Conservation (phyloP, 371 early-diverging fungal genomes). For the Encephalitozoon intestinalis region DNA sequence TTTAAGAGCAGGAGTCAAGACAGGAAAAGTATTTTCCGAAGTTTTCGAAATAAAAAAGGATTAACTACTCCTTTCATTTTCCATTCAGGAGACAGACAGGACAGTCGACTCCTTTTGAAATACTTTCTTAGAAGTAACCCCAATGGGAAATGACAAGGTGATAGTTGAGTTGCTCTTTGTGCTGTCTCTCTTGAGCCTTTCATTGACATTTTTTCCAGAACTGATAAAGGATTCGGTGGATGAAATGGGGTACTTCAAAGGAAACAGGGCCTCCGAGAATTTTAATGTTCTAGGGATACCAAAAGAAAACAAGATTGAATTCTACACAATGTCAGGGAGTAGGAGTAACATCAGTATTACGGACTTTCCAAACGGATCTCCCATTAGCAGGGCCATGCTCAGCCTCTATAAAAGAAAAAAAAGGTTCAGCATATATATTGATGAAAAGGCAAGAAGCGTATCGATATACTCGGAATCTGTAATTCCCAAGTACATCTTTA, state of each 20-base stretch:
- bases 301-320: neutral
- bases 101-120: neutral
- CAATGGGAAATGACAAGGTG: neutral
- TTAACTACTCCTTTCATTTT: neutral
- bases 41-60: constrained; percentile 24
- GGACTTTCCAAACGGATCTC: neutral
- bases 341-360: neutral
- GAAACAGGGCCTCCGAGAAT: neutral
- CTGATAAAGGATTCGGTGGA: neutral
- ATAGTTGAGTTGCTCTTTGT: neutral
- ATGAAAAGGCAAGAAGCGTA: neutral
- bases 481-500: neutral
- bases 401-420: neutral
- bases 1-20: constrained; percentile 50
- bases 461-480: neutral
- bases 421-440: neutral
- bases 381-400: neutral
- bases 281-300: neutral
- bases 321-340: neutral
- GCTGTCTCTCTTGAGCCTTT: neutral
- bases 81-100: neutral
- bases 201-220: neutral
- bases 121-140: neutral
- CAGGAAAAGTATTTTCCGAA: constrained; percentile 13
- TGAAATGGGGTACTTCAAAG: neutral